Percentiles rank a stretch among this genome's conserved stretches.
Evolutionary conservation across 208 protist genomes (phyloP).

Genomic region (Trypanosoma rangeli): DNA sequence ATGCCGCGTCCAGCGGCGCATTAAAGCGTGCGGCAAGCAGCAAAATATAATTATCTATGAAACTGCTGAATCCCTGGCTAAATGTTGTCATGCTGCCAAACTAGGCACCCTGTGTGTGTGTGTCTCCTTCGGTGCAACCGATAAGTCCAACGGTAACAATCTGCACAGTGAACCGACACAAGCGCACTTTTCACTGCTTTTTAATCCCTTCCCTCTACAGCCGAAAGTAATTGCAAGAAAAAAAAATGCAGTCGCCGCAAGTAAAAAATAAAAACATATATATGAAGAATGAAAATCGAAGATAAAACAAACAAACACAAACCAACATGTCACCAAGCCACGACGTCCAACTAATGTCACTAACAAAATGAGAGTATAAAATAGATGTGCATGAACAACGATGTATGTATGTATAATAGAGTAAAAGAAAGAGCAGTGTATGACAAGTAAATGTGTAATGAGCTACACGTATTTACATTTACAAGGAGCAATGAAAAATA

Average conservation of each 20-base stretch:
- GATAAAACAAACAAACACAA: neutral
- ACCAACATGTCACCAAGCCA: neutral
- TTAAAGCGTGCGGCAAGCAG: constrained; percentile 77
- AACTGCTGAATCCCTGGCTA: constrained; percentile 50
- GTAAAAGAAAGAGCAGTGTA: too few relatives aligned
- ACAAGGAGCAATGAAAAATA: too few relatives aligned
- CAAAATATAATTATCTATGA: constrained; percentile 87
- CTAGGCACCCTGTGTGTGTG: neutral
- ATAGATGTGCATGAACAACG: too few relatives aligned
- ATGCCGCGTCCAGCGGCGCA: constrained; percentile 39
- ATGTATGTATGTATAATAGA: too few relatives aligned
- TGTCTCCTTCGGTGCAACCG: neutral
- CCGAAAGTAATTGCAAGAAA: neutral
- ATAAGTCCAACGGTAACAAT: neutral
- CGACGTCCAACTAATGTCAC: too few relatives aligned
- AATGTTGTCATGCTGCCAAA: constrained; percentile 1
- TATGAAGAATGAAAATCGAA: neutral
- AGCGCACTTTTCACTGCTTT: neutral
- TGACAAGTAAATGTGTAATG: too few relatives aligned
- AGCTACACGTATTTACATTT: too few relatives aligned
- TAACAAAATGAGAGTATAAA: too few relatives aligned
- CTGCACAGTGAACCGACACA: neutral
- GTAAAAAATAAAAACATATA: neutral
- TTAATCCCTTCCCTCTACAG: neutral
- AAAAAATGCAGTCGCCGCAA: neutral